Conservation (phyloP, 1,139 yeast species). For the Scheffersomyces illinoinensis region DNA sequence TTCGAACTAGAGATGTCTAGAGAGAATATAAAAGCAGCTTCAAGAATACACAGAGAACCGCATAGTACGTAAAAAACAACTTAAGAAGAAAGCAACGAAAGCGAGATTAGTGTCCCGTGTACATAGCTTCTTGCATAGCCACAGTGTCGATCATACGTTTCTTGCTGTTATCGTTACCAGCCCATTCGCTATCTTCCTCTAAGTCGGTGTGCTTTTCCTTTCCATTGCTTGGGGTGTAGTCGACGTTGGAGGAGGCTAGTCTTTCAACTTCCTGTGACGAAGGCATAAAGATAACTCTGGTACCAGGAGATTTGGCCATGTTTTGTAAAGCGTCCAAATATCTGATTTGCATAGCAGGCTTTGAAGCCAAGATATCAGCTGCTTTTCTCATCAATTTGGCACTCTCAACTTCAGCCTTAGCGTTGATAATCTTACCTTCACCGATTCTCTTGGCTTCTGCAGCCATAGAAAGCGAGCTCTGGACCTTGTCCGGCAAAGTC, state of each 20-base stretch:
- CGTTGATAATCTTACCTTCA: conserved; percentile 75
- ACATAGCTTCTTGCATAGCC: conserved; percentile 20
- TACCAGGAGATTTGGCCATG: conserved; percentile 63
- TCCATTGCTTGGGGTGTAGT: conserved; percentile 2
- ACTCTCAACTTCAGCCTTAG: conserved; percentile 74
- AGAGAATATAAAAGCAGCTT: not conserved
- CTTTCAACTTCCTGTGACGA: conserved; percentile 44
- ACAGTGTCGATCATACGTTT: conserved; percentile 13
- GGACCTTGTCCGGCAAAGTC: conserved; percentile 56
- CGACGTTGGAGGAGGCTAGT: conserved; percentile 20
- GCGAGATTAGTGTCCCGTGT: not conserved
- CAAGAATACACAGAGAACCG: not conserved
- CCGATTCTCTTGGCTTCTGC: conserved; percentile 79
- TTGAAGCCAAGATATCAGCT: conserved; percentile 73
- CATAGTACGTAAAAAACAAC: not conserved
- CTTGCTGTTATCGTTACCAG: conserved; percentile 7
- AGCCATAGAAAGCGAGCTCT: conserved; percentile 67
- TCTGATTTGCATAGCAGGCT: conserved; percentile 79
- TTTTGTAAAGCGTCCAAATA: conserved; percentile 78
- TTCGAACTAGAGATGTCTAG: not conserved
- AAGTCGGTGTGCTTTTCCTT: conserved; percentile 11
- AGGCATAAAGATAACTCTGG: conserved; percentile 79
- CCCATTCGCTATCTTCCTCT: conserved; percentile 20
- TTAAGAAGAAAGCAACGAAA: not conserved
- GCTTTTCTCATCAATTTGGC: conserved; percentile 80